Evolutionary conservation across 1,139 yeast genomes (phyloP).

Genomic region (Sugiyamaella xylanicola): DNA sequence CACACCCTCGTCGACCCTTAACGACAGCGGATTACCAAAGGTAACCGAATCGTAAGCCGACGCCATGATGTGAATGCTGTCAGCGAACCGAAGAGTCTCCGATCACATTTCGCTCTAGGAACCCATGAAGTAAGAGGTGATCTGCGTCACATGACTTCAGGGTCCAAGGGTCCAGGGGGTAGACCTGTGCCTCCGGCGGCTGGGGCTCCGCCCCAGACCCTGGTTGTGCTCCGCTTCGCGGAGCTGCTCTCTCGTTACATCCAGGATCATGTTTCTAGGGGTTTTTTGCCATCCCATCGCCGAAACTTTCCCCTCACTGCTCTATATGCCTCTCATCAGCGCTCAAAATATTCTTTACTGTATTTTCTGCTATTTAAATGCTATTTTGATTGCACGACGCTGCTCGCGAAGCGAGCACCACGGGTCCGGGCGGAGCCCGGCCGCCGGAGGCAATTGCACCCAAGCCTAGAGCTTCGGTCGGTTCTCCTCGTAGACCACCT

Average conservation of each 20-base stretch:
- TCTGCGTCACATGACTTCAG: not conserved
- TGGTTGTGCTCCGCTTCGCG: no score
- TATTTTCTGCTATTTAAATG: no score
- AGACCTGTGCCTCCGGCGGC: no score
- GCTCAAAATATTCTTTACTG: no score
- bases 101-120: not conserved
- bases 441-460: not conserved
- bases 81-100: not conserved
- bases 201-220: not conserved
- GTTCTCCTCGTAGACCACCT: conserved; percentile 33
- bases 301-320: no score
- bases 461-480: conserved; percentile 8
- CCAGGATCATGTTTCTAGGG: no score
- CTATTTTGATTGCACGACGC: no score
- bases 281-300: no score
- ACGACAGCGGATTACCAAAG: conserved; percentile 55
- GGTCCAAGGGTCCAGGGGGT: not conserved
- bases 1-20: conserved; percentile 88
- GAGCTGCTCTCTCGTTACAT: no score
- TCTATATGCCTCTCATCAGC: no score
- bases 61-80: conserved; percentile 1
- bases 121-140: no score
- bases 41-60: conserved; percentile 24
- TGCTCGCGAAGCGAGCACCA: not conserved
- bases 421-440: not conserved